Evolutionary conservation across 2,329 filamentous ascomycete species (phyloP), one percentile per base, ranked within the genome.

Genomic region (Sarocladiaceae sp.): DNA sequence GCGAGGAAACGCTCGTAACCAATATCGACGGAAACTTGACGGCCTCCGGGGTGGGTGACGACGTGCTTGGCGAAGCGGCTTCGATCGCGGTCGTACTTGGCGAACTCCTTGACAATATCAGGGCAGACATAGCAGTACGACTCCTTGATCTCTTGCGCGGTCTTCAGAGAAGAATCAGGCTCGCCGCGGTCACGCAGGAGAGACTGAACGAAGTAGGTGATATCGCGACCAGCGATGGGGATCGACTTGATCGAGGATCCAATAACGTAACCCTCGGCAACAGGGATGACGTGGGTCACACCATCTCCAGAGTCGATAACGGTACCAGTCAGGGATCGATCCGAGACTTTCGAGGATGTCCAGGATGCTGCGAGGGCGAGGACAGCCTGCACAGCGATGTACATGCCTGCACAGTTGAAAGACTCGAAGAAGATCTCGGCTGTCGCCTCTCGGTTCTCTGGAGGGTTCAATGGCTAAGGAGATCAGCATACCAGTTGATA

Each of bases 401-500:
- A 99, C 59, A 99, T 86, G 73, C 94, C 94, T 54, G 94, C 93
- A 71, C 94, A 97, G 76, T 99, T 99, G 80, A 99, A 99, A 3
- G 94, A 97, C 69, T 99, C 94, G 75, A 99, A 99, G 84, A 99
- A 97, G 73, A 99, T 99, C 71, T 99, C 94, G 70, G 94, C 94
- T 23, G 94, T 97, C 70, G 96, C 97, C 73, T 99, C 94, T 66
- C 94, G 91, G 73, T 99, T 97, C 75, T 99, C 94, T 25, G 94
- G 94, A 31, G 94, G 94, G 71, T 99, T 99, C 66, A 99, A 80
- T 58, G 94, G 94, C 89, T 96, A 52, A 13, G 13, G 44, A 58
- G 25, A 61, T 61, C 53, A 53, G 53, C 15, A 10, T 4, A 62
- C 60, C 53, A 52, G 53, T 15, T 25, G 18, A n/a, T 10, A 22